Percentiles rank a stretch among this genome's conserved stretches.
Conservation (phyloP, 2,329 filamentous ascomycete species). For the Aspergillus vadensis region DNA sequence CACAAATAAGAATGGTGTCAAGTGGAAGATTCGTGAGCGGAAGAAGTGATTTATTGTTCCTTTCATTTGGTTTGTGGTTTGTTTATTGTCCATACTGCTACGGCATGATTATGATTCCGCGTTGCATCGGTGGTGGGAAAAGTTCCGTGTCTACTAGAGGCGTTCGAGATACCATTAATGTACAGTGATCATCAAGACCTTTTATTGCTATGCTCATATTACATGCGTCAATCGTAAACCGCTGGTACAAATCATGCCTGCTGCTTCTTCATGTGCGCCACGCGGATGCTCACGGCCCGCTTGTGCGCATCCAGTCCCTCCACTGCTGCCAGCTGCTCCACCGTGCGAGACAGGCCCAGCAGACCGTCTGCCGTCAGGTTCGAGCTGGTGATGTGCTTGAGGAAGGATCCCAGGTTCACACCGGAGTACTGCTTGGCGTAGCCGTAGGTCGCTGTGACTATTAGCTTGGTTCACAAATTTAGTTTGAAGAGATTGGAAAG, state of each 20-base stretch:
- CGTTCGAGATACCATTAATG: slow-evolving; percentile 24
- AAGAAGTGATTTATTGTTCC: slow-evolving; percentile 44
- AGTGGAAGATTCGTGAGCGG: slow-evolving; percentile 65
- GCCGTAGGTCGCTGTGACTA: slow-evolving; percentile 78
- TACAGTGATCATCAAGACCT: slow-evolving; percentile 13
- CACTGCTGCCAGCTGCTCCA: slow-evolving; percentile 93
- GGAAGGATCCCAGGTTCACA: slow-evolving; percentile 91
- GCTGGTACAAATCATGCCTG: slow-evolving; percentile 10
- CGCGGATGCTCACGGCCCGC: slow-evolving; percentile 67
- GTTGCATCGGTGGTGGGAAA: slow-evolving; percentile 17
- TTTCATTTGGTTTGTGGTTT: slow-evolving; percentile 3
- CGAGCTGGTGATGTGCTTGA: slow-evolving; percentile 97
- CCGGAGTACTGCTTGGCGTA: slow-evolving; percentile 99
- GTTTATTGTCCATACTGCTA: neutral
- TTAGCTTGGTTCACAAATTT: slow-evolving; percentile 22
- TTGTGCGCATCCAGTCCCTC: slow-evolving; percentile 94
- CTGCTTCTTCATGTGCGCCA: slow-evolving; percentile 50
- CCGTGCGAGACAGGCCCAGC: slow-evolving; percentile 79
- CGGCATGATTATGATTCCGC: slow-evolving; percentile 18
- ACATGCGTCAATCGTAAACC: slow-evolving; percentile 13
- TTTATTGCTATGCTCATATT: slow-evolving; percentile 15
- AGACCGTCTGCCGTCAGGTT: slow-evolving; percentile 85
- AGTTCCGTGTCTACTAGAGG: slow-evolving; percentile 17
- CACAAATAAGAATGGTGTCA: slow-evolving; percentile 64
- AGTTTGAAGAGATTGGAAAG: neutral